Evolutionary conservation across 73 alveolate species (phyloP).

Genomic region (Stentor roeselii): DNA sequence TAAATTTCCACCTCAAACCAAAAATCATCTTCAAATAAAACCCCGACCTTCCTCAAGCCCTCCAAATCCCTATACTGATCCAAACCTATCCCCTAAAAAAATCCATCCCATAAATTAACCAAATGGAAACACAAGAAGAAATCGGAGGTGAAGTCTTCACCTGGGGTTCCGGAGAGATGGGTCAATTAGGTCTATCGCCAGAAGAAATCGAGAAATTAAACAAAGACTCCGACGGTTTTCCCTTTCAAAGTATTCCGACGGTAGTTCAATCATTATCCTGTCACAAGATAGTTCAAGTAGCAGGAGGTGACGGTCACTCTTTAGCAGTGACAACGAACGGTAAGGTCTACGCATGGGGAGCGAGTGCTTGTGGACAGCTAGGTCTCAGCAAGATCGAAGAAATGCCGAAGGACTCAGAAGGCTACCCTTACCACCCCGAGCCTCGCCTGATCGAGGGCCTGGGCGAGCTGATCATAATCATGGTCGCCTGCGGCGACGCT

Average conservation of each 20-base stretch:
- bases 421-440: conserved; percentile 91
- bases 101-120: too few relatives aligned
- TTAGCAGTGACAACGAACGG: conserved; percentile 90
- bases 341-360: conserved; percentile 90
- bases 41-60: too few relatives aligned
- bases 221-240: conserved; percentile 72
- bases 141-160: conserved; percentile 84
- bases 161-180: conserved; percentile 98
- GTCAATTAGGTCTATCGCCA: conserved; percentile 88
- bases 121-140: not conserved
- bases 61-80: too few relatives aligned
- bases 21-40: too few relatives aligned
- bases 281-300: conserved; percentile 56
- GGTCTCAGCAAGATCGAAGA: conserved; percentile 57
- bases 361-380: conserved; percentile 75
- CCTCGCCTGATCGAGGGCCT: conserved; percentile 75
- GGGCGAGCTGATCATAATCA: conserved; percentile 50
- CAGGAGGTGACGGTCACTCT: conserved; percentile 96
- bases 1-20: too few relatives aligned
- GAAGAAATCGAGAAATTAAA: conserved; percentile 48
- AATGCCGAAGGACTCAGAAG: conserved; percentile 77
- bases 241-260: conserved; percentile 72
- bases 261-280: conserved; percentile 51
- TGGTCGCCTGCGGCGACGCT: conserved; percentile 95
- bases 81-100: too few relatives aligned